Conservation (phyloP, 352 stramenopile species). For the Globisporangium alternatum region DNA sequence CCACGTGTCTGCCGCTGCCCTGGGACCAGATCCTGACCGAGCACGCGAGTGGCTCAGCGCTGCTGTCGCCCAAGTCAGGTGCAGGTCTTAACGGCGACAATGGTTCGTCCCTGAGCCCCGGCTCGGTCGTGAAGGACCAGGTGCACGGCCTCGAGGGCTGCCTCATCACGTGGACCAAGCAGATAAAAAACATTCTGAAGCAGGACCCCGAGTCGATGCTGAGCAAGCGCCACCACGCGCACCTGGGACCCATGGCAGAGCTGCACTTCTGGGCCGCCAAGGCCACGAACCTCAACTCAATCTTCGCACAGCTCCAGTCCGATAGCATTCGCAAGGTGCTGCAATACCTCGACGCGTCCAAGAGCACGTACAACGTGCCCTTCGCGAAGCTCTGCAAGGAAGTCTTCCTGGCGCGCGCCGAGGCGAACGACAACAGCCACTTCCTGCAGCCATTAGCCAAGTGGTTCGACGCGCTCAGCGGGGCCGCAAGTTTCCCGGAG, state of each 20-base stretch:
- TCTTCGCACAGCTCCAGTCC: constrained; percentile 90
- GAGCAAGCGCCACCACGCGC: constrained; percentile 42
- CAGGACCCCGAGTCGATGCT: constrained; percentile 82
- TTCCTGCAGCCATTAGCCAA: constrained; percentile 78
- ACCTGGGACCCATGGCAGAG: constrained; percentile 86
- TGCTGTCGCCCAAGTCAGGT: constrained; percentile 11
- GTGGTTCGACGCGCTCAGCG: constrained; percentile 52
- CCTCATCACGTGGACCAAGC: constrained; percentile 93
- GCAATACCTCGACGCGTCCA: constrained; percentile 84
- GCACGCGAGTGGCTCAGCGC: constrained; percentile 28
- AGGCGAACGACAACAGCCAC: constrained; percentile 86
- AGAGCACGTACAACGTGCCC: constrained; percentile 90
- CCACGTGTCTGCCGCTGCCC: constrained; percentile 81
- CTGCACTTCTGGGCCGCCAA: constrained; percentile 88
- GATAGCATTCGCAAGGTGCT: constrained; percentile 84
- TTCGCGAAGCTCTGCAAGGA: constrained; percentile 93
- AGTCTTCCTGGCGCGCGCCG: constrained; percentile 81
- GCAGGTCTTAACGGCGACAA: not conserved
- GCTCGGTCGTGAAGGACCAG: constrained; percentile 62
- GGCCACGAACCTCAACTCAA: constrained; percentile 85
- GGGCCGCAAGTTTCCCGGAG: constrained; percentile 36
- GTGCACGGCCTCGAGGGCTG: constrained; percentile 86
- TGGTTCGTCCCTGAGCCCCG: constrained; percentile 10
- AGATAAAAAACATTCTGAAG: constrained; percentile 93
- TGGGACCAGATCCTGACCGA: constrained; percentile 74